Evolutionary conservation across 1,139 yeast species (phyloP).

Genomic region (Lodderomyces theae): DNA sequence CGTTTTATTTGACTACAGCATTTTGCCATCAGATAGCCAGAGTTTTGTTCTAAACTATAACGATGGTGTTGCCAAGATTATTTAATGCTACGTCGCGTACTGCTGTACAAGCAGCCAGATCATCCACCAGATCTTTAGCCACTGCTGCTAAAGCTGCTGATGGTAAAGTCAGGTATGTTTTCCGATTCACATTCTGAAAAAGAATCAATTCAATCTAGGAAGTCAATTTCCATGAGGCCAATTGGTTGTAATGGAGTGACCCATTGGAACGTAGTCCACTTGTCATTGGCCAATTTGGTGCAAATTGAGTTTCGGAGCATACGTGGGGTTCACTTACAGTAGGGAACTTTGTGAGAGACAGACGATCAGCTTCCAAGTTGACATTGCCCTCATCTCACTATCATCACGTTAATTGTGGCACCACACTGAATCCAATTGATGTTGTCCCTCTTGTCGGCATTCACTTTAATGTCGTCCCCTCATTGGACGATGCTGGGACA

Average conservation of each 20-base stretch:
- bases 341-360: too few relatives aligned
- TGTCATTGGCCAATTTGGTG: too few relatives aligned
- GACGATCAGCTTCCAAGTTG: too few relatives aligned
- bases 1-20: slow-evolving; percentile 14
- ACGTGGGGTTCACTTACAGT: too few relatives aligned
- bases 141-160: slow-evolving; percentile 50
- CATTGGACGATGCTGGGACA: neutral
- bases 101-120: slow-evolving; percentile 85
- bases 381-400: too few relatives aligned
- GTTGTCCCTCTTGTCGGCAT: neutral
- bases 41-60: slow-evolving; percentile 18
- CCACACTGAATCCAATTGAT: too few relatives aligned
- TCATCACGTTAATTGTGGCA: too few relatives aligned
- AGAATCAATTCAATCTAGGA: neutral
- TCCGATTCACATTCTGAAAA: neutral
- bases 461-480: too few relatives aligned
- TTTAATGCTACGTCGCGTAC: slow-evolving; percentile 86
- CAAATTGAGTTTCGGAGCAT: too few relatives aligned
- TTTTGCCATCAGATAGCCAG: slow-evolving; percentile 11
- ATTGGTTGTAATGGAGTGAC: neutral
- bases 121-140: slow-evolving; percentile 78
- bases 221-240: neutral
- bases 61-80: slow-evolving; percentile 85
- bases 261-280: too few relatives aligned
- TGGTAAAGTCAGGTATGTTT: slow-evolving; percentile 89